Conservation (phyloP, 2,329 filamentous ascomycete genomes). For the Phyllosticta paracitricarpa region DNA sequence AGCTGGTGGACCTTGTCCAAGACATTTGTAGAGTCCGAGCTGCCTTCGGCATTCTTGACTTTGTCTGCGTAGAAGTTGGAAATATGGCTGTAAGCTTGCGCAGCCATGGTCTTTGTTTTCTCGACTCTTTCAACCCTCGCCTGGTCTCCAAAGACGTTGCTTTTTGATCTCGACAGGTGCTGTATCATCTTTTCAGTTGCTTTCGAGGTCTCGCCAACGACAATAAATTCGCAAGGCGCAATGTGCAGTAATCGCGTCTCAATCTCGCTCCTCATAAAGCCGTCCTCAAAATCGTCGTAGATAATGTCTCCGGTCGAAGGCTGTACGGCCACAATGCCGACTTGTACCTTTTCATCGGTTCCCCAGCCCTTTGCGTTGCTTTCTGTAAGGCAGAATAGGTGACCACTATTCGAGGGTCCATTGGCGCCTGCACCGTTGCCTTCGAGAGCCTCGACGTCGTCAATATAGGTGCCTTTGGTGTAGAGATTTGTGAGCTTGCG, state of each 20-base stretch:
- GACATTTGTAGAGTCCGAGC: slow-evolving; percentile 47
- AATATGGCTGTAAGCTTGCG: slow-evolving; percentile 79
- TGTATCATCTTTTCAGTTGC: slow-evolving; percentile 86
- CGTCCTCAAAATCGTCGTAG: slow-evolving; percentile 91
- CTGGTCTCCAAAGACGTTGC: slow-evolving; percentile 84
- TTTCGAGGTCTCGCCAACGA: slow-evolving; percentile 82
- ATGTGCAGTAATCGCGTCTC: slow-evolving; percentile 94
- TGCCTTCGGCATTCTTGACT: slow-evolving; percentile 45
- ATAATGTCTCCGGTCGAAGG: slow-evolving; percentile 93
- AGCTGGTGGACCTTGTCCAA: slow-evolving; percentile 80
- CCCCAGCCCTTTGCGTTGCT: slow-evolving; percentile 67
- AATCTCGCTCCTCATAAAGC: slow-evolving; percentile 93
- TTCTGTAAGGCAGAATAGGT: slow-evolving; percentile 87
- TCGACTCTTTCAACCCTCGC: slow-evolving; percentile 73
- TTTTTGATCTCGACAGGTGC: slow-evolving; percentile 77
- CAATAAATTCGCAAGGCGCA: slow-evolving; percentile 86
- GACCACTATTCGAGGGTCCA: slow-evolving; percentile 48
- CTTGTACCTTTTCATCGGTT: slow-evolving; percentile 85
- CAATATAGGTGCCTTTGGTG: slow-evolving; percentile 95
- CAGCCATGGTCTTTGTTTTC: slow-evolving; percentile 70
- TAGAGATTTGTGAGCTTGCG: slow-evolving; percentile 93
- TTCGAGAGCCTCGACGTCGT: slow-evolving; percentile 77
- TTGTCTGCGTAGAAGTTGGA: slow-evolving; percentile 87
- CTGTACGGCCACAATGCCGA: slow-evolving; percentile 88
- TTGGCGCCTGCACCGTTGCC: slow-evolving; percentile 43